Conservation (phyloP, 2,329 filamentous ascomycete species). For the Alternaria novae-zelandiae region DNA sequence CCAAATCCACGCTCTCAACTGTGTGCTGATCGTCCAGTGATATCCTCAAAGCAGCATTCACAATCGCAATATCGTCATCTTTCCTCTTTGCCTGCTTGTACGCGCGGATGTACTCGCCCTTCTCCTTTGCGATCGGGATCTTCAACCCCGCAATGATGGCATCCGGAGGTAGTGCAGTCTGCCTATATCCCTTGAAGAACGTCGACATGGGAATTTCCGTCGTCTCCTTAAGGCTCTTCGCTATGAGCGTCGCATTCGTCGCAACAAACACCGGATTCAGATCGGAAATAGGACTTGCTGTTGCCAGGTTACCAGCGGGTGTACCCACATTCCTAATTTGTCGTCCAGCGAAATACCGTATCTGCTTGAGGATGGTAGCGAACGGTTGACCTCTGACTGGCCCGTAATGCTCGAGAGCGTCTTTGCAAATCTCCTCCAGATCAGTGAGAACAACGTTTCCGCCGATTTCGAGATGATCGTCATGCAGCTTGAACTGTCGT, state of each 20-base stretch:
- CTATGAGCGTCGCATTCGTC: constrained; percentile 79
- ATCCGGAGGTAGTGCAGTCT: constrained; percentile 79
- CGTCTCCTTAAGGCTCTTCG: constrained; percentile 75
- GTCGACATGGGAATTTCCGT: constrained; percentile 88
- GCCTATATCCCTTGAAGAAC: constrained; percentile 92
- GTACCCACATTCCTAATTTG: constrained; percentile 99
- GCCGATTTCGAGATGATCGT: constrained; percentile 86
- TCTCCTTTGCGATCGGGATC: constrained; percentile 77
- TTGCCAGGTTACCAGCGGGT: constrained; percentile 90
- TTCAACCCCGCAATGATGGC: constrained; percentile 85
- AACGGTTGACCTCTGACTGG: constrained; percentile 76
- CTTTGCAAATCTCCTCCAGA: constrained; percentile 80
- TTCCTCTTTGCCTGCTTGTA: constrained; percentile 98
- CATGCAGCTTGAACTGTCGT: constrained; percentile 77
- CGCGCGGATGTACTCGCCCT: constrained; percentile 82
- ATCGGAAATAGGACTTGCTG: constrained; percentile 95
- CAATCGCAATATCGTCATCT: constrained; percentile 98
- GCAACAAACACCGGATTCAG: constrained; percentile 93
- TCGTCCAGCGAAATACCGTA: constrained; percentile 91
- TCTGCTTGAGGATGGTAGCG: constrained; percentile 88
- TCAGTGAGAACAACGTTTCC: constrained; percentile 94
- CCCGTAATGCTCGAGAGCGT: constrained; percentile 83
- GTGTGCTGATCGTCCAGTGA: constrained; percentile 71
- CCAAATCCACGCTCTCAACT: constrained; percentile 77
- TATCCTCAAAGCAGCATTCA: constrained; percentile 83